Evolutionary conservation across 2,329 filamentous ascomycete species (phyloP), one percentile per base, ranked within the genome.

Genomic region (Lachnellula suecica): DNA sequence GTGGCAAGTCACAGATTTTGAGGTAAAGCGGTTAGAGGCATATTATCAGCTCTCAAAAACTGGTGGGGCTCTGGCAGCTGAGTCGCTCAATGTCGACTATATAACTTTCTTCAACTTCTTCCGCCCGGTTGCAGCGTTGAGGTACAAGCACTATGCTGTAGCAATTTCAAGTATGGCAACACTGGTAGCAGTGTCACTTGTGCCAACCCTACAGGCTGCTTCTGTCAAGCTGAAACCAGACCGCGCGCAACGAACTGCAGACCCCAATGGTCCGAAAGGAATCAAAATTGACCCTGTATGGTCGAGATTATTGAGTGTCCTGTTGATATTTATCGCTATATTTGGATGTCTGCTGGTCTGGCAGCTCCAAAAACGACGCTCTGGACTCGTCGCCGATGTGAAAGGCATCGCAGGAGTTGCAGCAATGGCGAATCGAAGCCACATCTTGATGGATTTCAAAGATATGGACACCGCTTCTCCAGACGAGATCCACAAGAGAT

Each of bases 371-470:
- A 75, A 75, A 15, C 75, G 87, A 20, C 82, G 80, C 35, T 87
- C 84, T 3, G 87, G 87, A 0, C 73, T 91, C 15, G 68, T 83
- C 3, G 81, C 81, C 5, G 84, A 90, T 63, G 86, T 88, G 6
- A 84, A 83, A 59, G 87, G 87, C 5, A 88, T 91, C 47, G 85
- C 87, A 2, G 87, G 87, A 2, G 76, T 90, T 34, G 87, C 87
- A 5, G 83, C 86, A 51, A 89, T 91, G 86, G 87, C 87, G 9
- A 87, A 88, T 2, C 81, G 82, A 55, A 84, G 80, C 57, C 87
- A 90, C 59, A 88, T 90, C 65, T 71, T 90, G 57, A 84, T 83
- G 69, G 87, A 91, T 64, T 90, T 91, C 64, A 83, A 83, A 57
- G 84, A 84, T 51, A 81, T 88, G 70, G 87, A 91, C 64, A 81